phyloP scores from a whole-genome alignment of 2,329 filamentous ascomycete genomes.

The Colletotrichum acutatum region DNA sequence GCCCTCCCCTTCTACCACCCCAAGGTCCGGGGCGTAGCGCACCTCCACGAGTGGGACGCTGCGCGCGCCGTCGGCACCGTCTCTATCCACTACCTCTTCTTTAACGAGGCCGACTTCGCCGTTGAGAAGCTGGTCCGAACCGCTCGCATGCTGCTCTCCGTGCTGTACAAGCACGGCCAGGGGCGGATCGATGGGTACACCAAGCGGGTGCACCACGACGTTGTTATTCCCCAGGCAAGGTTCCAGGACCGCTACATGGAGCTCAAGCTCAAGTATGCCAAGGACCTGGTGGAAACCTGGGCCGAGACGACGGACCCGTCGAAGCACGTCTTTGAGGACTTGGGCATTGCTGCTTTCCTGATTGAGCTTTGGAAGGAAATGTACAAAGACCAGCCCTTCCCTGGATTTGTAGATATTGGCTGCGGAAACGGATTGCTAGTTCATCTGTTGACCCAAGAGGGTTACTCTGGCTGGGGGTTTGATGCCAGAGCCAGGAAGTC shows the following conservation, averaged over 20 bases:
- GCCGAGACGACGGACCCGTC: slow-evolving; percentile 85
- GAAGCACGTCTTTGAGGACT: slow-evolving; percentile 96
- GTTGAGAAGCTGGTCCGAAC: slow-evolving; percentile 70
- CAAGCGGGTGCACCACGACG: slow-evolving; percentile 87
- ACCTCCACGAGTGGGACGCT: slow-evolving; percentile 74
- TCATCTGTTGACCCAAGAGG: slow-evolving; percentile 82
- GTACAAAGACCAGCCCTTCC: slow-evolving; percentile 74
- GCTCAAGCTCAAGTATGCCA: slow-evolving; percentile 84
- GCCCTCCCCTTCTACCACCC: slow-evolving; percentile 92
- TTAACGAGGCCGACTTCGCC: slow-evolving; percentile 46
- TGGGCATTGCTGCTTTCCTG: slow-evolving; percentile 90
- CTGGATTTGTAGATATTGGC: slow-evolving; percentile 94
- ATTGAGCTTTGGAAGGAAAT: slow-evolving; percentile 91
- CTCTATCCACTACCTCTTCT: slow-evolving; percentile 71
- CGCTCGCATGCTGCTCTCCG: slow-evolving; percentile 73
- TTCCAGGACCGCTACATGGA: slow-evolving; percentile 86
- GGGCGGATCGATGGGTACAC: slow-evolving; percentile 74
- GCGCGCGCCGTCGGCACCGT: slow-evolving; percentile 57
- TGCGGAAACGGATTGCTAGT: slow-evolving; percentile 95
- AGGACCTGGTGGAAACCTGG: slow-evolving; percentile 78
- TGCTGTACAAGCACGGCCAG: slow-evolving; percentile 79
- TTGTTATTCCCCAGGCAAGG: slow-evolving; percentile 77
- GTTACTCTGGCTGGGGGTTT: slow-evolving; percentile 89
- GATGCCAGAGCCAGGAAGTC: slow-evolving; percentile 89
- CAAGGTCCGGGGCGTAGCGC: slow-evolving; percentile 77